phyloP scores from a whole-genome alignment of 1,284 basidiomycete genomes.

The Marasmius fiardii region DNA sequence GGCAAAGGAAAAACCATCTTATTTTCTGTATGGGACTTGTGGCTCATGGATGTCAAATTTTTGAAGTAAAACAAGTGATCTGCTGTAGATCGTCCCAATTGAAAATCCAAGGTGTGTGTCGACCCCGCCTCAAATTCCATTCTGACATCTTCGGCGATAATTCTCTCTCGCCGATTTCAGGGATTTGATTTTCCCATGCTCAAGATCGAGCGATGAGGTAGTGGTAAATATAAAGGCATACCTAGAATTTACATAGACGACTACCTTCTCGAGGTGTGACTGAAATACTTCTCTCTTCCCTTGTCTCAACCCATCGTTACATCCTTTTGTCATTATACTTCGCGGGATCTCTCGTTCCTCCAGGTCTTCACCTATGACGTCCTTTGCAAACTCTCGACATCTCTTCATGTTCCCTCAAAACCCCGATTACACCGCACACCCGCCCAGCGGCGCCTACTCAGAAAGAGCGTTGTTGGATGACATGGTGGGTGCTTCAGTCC shows the following conservation, averaged over 20 bases:
- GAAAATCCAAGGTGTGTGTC: conserved; percentile 4
- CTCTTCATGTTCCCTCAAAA: no score
- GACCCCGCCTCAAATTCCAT: conserved; percentile 10
- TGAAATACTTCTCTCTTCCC: background rate
- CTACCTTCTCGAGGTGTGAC: background rate
- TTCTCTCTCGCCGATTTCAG: background rate
- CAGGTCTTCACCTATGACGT: no score
- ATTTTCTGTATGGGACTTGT: background rate
- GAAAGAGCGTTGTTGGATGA: no score
- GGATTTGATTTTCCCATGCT: background rate
- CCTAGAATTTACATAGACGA: background rate
- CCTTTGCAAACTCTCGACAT: no score
- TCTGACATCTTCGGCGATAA: conserved; percentile 1
- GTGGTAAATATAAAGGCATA: background rate
- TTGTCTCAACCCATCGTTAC: no score
- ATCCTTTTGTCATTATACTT: no score
- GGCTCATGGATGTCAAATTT: conserved; percentile 8
- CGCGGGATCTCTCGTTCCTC: no score
- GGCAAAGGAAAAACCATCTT: background rate
- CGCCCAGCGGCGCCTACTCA: no score
- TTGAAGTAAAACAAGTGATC: background rate
- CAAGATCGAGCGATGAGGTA: background rate
- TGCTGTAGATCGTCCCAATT: background rate
- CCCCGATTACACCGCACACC: no score
- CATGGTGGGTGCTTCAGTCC: no score